Evolutionary conservation across 768 basidiomycete species (phyloP).

Genomic region (Royoungia palumana): DNA sequence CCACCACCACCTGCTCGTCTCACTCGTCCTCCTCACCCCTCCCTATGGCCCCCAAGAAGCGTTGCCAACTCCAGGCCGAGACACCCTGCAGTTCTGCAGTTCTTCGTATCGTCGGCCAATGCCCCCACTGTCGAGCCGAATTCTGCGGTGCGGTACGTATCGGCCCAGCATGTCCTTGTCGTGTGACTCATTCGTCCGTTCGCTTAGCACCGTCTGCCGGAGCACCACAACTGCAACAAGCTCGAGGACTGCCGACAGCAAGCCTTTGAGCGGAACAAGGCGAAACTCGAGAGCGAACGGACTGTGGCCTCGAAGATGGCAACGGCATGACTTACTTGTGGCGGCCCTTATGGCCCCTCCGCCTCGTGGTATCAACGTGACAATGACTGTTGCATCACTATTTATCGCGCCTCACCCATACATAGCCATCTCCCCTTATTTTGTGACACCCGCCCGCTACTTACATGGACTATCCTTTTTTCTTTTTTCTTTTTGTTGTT

Average conservation of each 20-base stretch:
- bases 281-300: constrained; percentile 82
- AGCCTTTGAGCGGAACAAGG: constrained; percentile 86
- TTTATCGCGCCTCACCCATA: constrained; percentile 26
- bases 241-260: constrained; percentile 83
- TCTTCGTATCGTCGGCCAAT: constrained; percentile 81
- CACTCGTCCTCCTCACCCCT: background rate
- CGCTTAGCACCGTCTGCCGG: constrained; percentile 78
- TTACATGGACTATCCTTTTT: constrained; percentile 1
- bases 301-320: constrained; percentile 87
- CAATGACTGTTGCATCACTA: constrained; percentile 22
- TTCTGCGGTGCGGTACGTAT: constrained; percentile 79
- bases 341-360: background rate
- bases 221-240: constrained; percentile 82
- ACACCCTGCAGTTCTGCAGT: constrained; percentile 69
- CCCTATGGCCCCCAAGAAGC: constrained; percentile 79
- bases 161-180: background rate
- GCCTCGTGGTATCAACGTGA: constrained; percentile 20
- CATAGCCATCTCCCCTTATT: constrained; percentile 5
- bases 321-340: constrained; percentile 49
- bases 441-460: constrained; percentile 12
- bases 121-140: constrained; percentile 71
- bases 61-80: constrained; percentile 66
- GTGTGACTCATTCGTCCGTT: constrained; percentile 15
- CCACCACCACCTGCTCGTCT: background rate
- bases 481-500: background rate